Conservation (phyloP, 148 eudicot species). For the Camellia lanceoleosa region DNA sequence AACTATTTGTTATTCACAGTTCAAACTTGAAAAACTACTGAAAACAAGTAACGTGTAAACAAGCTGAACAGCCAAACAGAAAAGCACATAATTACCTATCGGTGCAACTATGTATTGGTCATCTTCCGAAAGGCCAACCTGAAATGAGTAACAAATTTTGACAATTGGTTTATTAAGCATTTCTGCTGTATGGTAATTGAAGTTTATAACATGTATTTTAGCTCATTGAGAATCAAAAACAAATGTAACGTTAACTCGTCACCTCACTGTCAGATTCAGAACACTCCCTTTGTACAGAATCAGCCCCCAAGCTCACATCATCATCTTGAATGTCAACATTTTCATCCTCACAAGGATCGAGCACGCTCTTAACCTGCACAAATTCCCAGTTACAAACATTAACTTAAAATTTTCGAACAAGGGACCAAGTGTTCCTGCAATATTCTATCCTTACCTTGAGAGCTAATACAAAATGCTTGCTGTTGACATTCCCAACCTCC, state of each 20-base stretch:
- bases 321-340: too few relatives aligned
- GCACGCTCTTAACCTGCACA: too few relatives aligned
- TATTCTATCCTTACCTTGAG: too few relatives aligned
- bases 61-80: slow-evolving; percentile 9
- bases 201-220: background rate
- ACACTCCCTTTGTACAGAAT: too few relatives aligned
- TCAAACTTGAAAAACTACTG: slow-evolving; percentile 1
- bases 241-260: background rate
- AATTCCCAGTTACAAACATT: too few relatives aligned
- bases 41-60: background rate
- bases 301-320: too few relatives aligned
- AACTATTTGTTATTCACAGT: background rate
- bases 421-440: too few relatives aligned
- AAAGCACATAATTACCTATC: slow-evolving; percentile 41
- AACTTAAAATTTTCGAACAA: too few relatives aligned
- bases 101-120: slow-evolving; percentile 62
- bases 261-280: slow-evolving; percentile 55
- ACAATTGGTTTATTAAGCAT: background rate
- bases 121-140: slow-evolving; percentile 63
- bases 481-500: too few relatives aligned
- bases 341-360: too few relatives aligned
- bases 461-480: too few relatives aligned
- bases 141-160: slow-evolving; percentile 18
- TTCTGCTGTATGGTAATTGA: background rate
- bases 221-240: background rate